Evolutionary conservation across 179 eudicot species (phyloP).

Genomic region (Actinidia arguta): DNA sequence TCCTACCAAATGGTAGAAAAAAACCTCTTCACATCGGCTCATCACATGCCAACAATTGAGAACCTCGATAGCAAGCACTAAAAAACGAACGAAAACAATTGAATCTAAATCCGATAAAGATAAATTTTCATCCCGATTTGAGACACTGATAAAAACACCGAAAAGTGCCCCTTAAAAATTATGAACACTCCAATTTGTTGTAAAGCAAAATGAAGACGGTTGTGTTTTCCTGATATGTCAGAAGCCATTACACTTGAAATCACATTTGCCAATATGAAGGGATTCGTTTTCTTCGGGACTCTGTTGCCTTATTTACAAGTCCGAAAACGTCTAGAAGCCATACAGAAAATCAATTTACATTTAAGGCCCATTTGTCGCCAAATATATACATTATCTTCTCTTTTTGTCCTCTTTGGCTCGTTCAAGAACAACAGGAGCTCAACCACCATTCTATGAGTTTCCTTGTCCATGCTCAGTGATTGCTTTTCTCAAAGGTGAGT

Average conservation of each 20-base stretch:
- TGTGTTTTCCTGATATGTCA: not conserved
- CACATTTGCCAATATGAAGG: not conserved
- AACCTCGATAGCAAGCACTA: too few species aligned
- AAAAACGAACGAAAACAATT: too few species aligned
- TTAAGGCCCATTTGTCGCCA: not conserved
- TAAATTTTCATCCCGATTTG: too few species aligned
- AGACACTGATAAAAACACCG: too few species aligned
- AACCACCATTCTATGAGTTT: constrained; percentile 94
- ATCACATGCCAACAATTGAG: too few species aligned
- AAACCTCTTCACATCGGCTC: too few species aligned
- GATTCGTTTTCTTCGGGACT: not conserved
- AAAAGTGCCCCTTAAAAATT: too few species aligned
- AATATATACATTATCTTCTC: constrained; percentile 15
- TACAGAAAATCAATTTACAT: not conserved
- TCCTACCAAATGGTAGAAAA: too few species aligned
- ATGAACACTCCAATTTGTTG: too few species aligned
- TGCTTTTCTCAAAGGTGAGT: constrained; percentile 76
- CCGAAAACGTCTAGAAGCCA: not conserved
- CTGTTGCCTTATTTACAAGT: not conserved
- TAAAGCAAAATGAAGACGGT: not conserved
- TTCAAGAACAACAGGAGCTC: constrained; percentile 83
- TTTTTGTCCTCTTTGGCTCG: constrained; percentile 62
- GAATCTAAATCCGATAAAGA: too few species aligned
- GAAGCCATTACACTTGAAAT: not conserved
- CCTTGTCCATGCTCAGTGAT: constrained; percentile 75